Base-by-base conservation (phyloP, 306 rosid species). In the Carpinus viminea region DNA sequence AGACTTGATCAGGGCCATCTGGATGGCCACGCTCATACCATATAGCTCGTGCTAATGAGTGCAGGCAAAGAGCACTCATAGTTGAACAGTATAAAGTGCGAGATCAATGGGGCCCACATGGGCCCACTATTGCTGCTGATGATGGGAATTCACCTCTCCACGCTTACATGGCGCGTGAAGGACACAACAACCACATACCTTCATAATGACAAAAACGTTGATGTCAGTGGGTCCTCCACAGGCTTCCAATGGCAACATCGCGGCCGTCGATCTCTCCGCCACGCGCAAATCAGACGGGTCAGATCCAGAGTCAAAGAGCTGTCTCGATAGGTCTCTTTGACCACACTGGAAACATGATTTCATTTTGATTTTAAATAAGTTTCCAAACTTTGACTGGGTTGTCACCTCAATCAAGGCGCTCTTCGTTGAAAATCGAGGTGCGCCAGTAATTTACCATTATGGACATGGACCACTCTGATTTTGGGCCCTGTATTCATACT, bases 371-470 rank as follows among this genome's bases (percentile, higher is more conserved):
- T 4, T 26, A 12, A 31, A 66, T 75, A 74, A 66, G 74, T 81
- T 81, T 86, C 83, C 68, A 83, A 75, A 81, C 85, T 91, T 93
- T 93, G 98, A 91, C 96, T 62, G 81, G 85, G 71, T 56, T 85
- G 91, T 91, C 96, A 87, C 96, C 73, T 87, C 96, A 86, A 81
- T 86, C 91, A 87, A 91, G 97, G 85, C 86, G 86, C 86, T 74
- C 87, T 84, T 88, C 83, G 82, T 88, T 87, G 93, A 93, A 90
- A 82, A 47, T 73, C 70, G 83, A 21, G 85, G 79, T 24, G 21
- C 4, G 0, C 1, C 0, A 0, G 3, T 74, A 78, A 89, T 70
- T 79, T 83, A 85, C 94, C 74, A 53, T 79, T 77, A 0, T 76
- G 34, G 36, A 34, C 93, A 68, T 73, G 59, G 0, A 4, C 16